Evolutionary conservation across 306 rosid genomes (phyloP), one percentile per base, ranked within the genome.

Genomic region (Bauhinia variegata): DNA sequence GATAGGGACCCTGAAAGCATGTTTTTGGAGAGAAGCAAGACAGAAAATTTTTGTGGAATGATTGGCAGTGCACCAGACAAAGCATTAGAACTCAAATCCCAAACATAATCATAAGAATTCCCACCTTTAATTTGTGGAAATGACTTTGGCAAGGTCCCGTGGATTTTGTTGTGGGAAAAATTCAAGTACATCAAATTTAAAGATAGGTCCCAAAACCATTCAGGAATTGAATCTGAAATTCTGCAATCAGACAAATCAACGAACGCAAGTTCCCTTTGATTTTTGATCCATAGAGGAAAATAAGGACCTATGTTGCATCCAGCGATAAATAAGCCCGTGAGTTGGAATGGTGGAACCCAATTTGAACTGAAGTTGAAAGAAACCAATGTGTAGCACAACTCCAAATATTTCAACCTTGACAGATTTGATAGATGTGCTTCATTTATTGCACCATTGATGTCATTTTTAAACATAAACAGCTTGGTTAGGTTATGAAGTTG

Each of bases 261-360:
- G 0, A 4, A 0, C 0, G 0, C 0, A 15, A 81, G 74, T 28
- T 4, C 3, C 14, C 0, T 44, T 31, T 75, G 82, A 11, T 74
- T 9, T n/a, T 68, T 73, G 19, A 81, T 58, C 86, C 86, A 81
- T 11, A 3, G 1, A 5, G 89, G 82, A 66, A 84, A 81, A 3
- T 54, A 19, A 3, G 79, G 82, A 42, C 89, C 86, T 0, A 75
- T 52, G 13, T 2, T 69, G 41, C 81, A 70, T 0, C 65, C 70
- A 5, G 60, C 16, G 46, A 78, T 59, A 33, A 0, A 7, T 13
- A 83, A 11, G 0, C 0, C 0, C 0, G 0, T 0, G 2, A 83
- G 37, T 28, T 71, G 74, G 6, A 83, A 78, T 12, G 78, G 63
- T 55, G 83, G 73, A 23, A 50, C 33, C 79, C 81, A 78, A 6